Base-by-base conservation (phyloP, 176 grass and related monocot genomes). In the Echinochloa phyllopogon region DNA sequence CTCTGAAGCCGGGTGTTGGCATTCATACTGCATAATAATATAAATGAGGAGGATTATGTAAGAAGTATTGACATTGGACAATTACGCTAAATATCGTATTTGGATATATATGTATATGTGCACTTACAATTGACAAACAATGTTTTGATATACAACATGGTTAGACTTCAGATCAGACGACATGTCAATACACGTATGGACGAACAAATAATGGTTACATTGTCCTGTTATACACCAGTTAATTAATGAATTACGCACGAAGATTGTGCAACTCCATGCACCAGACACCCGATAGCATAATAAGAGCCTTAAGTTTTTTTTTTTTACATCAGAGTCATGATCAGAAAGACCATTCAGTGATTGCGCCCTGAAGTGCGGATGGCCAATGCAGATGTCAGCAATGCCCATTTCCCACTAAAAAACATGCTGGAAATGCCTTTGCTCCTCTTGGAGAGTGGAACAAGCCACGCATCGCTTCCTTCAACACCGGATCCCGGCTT, bases 351-450 rank as follows among this genome's bases (percentile, higher is more conserved):
- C 62, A 71, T 87, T 91, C 74, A 94, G 87, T 86, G 88, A 72
- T 86, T 79, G 79, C 69, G 81, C 69, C 65, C 87, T 71, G 83
- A 72, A 76, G 67, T 69, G 65, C 79, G 62, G 79, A 88, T 75
- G 81, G 84, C 87, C 72, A 94, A 86, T 72, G 84, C 77, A 73
- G 84, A 62, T 60, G 81, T 76, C 42, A 89, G 84, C 84, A 92
- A 87, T 2, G 88, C 50, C 88, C 92, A 94, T 85, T 89, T 97
- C 83, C 83, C 86, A 85, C 89, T 76, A n/a, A 91, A 94, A 89
- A 94, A 83, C 95, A 91, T 94, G 69, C 84, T 90, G 82, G 67
- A 83, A 85, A 97, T 87, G 68, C 95, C 83, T 57, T 85, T 82
- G 39, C 51, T 90, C 74, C 77, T 59, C 74, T 68, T 94, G 49